Conservation (phyloP, 2,329 filamentous ascomycete genomes). For the Exophiala mesophila region DNA sequence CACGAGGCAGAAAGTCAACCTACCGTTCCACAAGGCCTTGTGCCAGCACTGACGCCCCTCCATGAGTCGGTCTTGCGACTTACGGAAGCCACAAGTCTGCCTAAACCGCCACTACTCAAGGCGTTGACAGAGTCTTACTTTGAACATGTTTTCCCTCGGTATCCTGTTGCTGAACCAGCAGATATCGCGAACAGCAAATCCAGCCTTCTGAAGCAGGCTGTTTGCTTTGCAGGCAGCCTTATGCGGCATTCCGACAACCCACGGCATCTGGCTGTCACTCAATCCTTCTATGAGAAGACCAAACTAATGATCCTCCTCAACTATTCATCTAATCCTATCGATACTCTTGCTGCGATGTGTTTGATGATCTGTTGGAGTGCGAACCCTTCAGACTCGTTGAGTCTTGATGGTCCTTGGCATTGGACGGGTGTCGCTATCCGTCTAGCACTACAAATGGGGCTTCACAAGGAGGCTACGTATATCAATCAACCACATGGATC, state of each 20-base stretch:
- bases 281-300: conserved; percentile 23
- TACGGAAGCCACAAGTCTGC: conserved; percentile 4
- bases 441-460: conserved; percentile 25
- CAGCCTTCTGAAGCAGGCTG: conserved; percentile 10
- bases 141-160: conserved; percentile 20
- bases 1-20: not conserved
- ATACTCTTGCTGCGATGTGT: conserved; percentile 21
- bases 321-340: conserved; percentile 18
- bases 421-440: conserved; percentile 24
- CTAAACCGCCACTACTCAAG: conserved; percentile 1
- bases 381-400: conserved; percentile 16
- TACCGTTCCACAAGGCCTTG: not conserved
- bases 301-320: conserved; percentile 23
- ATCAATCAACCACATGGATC: conserved; percentile 1
- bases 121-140: conserved; percentile 24
- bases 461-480: conserved; percentile 26
- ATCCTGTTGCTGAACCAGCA: conserved; percentile 16
- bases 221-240: conserved; percentile 22
- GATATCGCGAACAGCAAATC: conserved; percentile 9
- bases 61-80: not conserved
- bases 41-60: not conserved
- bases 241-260: conserved; percentile 13
- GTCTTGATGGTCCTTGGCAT: conserved; percentile 23
- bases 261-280: conserved; percentile 2
- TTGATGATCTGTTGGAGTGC: conserved; percentile 22